Base-by-base conservation (phyloP, 2,329 filamentous ascomycete genomes). In the Trichoderma sp. region DNA sequence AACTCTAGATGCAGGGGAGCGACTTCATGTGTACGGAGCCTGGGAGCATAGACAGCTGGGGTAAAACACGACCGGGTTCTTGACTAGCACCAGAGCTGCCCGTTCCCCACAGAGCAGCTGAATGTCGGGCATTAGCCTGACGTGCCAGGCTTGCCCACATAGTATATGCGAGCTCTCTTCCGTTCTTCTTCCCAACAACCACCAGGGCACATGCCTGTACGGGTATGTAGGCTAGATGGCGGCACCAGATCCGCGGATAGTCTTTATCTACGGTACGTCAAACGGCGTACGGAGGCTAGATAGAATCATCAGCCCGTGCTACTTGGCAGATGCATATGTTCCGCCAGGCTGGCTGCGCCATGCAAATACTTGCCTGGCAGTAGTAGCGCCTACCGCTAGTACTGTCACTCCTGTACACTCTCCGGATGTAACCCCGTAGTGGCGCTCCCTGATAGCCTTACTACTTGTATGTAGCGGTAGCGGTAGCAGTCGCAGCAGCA, bases 11-110 rank as follows among this genome's bases (percentile, higher is more conserved):
- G 31, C 53, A 67, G 53, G 55, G 52, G 40, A 58, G 35, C 19
- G 21, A 33, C 53, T 31, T 33, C 8, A n/a, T 33, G 31, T 24
- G 29, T 11, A 27, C 35, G 16, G n/a, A 49, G 52, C 40, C 52
- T 59, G 52, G 16, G n/a, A 49, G 52, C 40, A 59, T 59, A 59
- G 55, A 27, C 21, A 49, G 63, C 55, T 67, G 63, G 55, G 63
- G 63, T 67, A 67, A 67, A 59, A 67, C 63, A 57, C 31, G 27
- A 49, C 63, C 53, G 35, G 53, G 63, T 33, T 57, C 62, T 56
- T 24, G 14, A 27, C n/a, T 49, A 33, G 33, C 11, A 55, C 35
- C 37, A 13, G 16, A 31, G 27, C 24, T 33, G 40, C 53, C 53
- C 56, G 29, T 58, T 43, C 29, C 35, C 37, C 63, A 67, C 63